Base-by-base conservation (phyloP, 2,329 filamentous ascomycete species). In the Verticillium albo-atrum region DNA sequence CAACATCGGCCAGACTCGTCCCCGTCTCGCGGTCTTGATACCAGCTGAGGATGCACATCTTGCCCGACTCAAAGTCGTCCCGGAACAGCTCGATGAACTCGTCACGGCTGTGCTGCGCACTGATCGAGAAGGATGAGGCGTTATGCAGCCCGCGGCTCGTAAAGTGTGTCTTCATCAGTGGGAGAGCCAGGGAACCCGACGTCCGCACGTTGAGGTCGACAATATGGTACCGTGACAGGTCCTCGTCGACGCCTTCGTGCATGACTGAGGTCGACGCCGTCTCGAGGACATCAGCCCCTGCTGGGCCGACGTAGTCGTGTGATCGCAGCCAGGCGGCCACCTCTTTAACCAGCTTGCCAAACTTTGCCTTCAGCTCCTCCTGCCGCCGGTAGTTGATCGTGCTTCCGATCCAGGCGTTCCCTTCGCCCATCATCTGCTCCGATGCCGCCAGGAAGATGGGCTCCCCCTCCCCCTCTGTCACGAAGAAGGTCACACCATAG, bases 201-300 rank as follows among this genome's bases (percentile, higher is more conserved):
- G 70, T 72, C 10, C 71, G 63, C n/a, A 71, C 66, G 53, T 74
- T 74, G 55, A 74, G 64, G 28, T 73, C 71, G 23, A 72, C 71
- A n/a, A 72, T 63, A 20, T 71, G 64, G 28, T 65, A 66, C 25
- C 57, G 51, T n/a, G 59, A 26, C 6, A 65, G 60, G 6, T 61
- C 61, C 5, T 55, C 23, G 3, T 54, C 59, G 15, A 6, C 54
- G 12, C 26, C 47, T 9, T 26, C 28, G 26, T 35, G 20, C 17
- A 20, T 25, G 3, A 37, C 23, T 12, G 54, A 32, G 6, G 17
- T 35, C 14, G 52, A 15, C n/a, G 25, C 55, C 1, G 65, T 67
- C 62, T 74, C 72, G 2, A 75, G 65, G 1, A 74, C 63, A 50
- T 75, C 71, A 15, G 67, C 71, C 1, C 71, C 72, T 0, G 65